Conservation (phyloP, 495 filamentous ascomycete species). For the Chlorociboria aeruginascens region DNA sequence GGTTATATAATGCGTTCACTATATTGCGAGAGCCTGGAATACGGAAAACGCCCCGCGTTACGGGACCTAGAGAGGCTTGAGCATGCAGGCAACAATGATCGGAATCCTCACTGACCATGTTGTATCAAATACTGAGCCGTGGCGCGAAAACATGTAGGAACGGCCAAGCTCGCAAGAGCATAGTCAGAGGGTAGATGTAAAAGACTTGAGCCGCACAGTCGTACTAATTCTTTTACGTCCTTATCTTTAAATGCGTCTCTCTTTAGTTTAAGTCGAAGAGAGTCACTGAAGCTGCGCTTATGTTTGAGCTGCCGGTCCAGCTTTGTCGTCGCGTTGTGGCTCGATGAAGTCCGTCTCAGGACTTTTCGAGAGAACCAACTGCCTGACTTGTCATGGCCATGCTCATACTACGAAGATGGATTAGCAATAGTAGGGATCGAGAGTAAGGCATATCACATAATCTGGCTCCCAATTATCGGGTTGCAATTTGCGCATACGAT, state of each 20-base stretch:
- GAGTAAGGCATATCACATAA: too few relatives aligned
- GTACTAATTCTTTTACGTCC: conserved; percentile 50
- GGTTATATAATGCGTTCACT: conserved; percentile 46
- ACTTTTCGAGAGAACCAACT: conserved; percentile 26
- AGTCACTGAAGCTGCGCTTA: conserved; percentile 39
- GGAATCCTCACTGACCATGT: conserved; percentile 40
- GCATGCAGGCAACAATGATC: neutral
- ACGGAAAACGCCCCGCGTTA: conserved; percentile 44
- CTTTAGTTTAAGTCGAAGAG: conserved; percentile 34
- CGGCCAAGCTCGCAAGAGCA: conserved; percentile 45
- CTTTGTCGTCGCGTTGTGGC: conserved; percentile 18
- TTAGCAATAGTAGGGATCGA: too few relatives aligned
- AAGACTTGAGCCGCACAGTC: conserved; percentile 61
- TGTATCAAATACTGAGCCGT: conserved; percentile 52
- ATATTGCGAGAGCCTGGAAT: conserved; percentile 43
- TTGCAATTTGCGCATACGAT: conserved; percentile 13
- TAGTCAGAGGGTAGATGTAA: conserved; percentile 56
- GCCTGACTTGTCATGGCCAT: neutral
- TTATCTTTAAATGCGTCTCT: conserved; percentile 49
- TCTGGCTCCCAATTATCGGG: neutral
- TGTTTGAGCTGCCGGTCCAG: conserved; percentile 23
- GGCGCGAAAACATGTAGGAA: conserved; percentile 68
- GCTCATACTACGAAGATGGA: too few relatives aligned
- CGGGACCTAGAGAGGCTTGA: conserved; percentile 6
- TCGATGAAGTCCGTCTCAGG: conserved; percentile 20